phyloP scores from a whole-genome alignment of 108 stramenopile genomes.

The Skeletonema costatum region DNA sequence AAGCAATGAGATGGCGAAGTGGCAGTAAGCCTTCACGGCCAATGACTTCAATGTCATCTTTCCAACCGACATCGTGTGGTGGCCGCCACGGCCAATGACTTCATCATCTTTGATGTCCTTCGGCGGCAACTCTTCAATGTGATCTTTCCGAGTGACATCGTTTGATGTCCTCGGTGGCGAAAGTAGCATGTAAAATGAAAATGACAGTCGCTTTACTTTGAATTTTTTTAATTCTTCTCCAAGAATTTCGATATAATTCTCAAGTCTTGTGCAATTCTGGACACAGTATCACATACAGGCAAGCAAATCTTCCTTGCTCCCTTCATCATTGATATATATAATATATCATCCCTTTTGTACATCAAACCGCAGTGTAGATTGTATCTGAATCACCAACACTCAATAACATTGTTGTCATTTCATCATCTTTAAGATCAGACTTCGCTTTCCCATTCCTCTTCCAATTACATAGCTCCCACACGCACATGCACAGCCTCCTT shows the following conservation, averaged over 20 bases:
- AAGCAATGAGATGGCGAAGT: slow-evolving; percentile 39
- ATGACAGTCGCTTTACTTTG: too few species aligned
- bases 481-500: not conserved
- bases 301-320: not conserved
- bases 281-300: too few species aligned
- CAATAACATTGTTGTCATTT: not conserved
- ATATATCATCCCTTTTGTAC: too few species aligned
- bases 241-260: too few species aligned
- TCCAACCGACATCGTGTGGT: not conserved
- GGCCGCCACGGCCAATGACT: not conserved
- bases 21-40: slow-evolving; percentile 27
- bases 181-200: too few species aligned
- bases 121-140: too few species aligned
- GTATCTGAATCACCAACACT: not conserved
- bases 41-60: not conserved
- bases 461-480: not conserved
- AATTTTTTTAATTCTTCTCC: not conserved
- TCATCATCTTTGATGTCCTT: not conserved
- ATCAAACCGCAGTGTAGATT: not conserved
- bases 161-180: too few species aligned
- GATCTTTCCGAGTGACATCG: too few species aligned
- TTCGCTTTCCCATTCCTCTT: not conserved
- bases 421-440: not conserved
- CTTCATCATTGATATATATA: not conserved
- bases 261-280: too few species aligned